Base-by-base conservation (phyloP, 345 rosid species). In the Schrenkiella parvula region DNA sequence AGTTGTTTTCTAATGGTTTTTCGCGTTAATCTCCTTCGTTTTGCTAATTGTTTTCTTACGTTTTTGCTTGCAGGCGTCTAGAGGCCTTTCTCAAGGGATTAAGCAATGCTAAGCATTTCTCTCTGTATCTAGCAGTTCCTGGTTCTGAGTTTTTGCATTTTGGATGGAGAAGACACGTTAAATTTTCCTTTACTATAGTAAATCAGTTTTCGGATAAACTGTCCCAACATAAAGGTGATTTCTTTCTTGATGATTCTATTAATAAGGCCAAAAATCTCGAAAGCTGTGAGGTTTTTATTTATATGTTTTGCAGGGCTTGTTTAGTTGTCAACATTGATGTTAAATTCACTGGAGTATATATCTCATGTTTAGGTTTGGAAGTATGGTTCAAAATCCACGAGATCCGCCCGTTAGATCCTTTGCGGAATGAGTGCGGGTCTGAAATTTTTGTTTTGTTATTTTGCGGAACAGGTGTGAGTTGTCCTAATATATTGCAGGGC, bases 111-210 rank as follows among this genome's bases (percentile, higher is more conserved):
- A 21, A 85, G 55, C 79, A 83, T 75, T 70, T 88, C 82, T 84
- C 97, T 7, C 68, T 90, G 83, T 87, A 81, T 71, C 73, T 88
- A 28, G 86, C 77, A 64, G 95, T 87, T 70, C 88, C 89, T 0
- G 89, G 84, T 77, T 82, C 86, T 22, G 13, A 75, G 5, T 23
- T 81, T 8, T 68, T 91, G 82, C 85, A 93, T 1, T 64, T 80
- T 68, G 91, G 89, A 58, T 91, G 95, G 97, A 87, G 84, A 75
- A 81, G 88, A 86, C 83, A 80, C 41, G 83, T 86, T 1, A 88
- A 80, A 58, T 87, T 82, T 59, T 76, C 83, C 65, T 65, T 91
- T 75, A 81, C 86, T 15, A 79, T 91, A 41, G 81, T 89, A 31
- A 89, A 89, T 72, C 89, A 87, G 80, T 10, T 73, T 19, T 81